Conservation (phyloP, 805 yeast species). For the Kodamaea sagamina region DNA sequence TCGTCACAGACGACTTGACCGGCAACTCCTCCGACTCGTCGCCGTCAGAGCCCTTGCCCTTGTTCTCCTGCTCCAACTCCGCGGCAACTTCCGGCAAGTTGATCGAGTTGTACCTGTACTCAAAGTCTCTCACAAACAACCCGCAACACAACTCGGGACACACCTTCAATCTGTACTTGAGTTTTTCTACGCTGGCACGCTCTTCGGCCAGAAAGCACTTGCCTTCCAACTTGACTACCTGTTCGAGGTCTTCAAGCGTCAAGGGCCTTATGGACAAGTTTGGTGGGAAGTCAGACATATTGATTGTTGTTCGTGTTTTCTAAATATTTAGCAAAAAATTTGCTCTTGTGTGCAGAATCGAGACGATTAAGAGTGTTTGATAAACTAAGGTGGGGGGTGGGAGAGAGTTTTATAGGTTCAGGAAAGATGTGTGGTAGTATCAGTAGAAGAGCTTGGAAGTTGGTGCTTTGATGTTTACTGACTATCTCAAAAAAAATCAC, state of each 20-base stretch:
- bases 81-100: slow-evolving; percentile 45
- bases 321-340: too few species aligned
- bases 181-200: slow-evolving; percentile 63
- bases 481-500: too few species aligned
- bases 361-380: neutral
- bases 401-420: neutral
- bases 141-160: slow-evolving; percentile 95
- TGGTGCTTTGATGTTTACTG: too few species aligned
- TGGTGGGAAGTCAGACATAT: slow-evolving; percentile 49
- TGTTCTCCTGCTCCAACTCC: slow-evolving; percentile 29
- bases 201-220: slow-evolving; percentile 71
- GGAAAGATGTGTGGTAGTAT: too few species aligned
- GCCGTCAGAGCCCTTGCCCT: slow-evolving; percentile 12
- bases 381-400: neutral
- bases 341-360: too few species aligned
- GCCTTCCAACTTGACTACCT: slow-evolving; percentile 61
- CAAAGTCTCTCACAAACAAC: slow-evolving; percentile 73
- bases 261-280: slow-evolving; percentile 65
- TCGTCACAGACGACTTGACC: slow-evolving; percentile 48
- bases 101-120: slow-evolving; percentile 42
- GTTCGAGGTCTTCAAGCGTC: slow-evolving; percentile 68
- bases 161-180: slow-evolving; percentile 64
- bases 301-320: neutral
- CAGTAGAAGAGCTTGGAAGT: too few species aligned
- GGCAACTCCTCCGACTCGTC: slow-evolving; percentile 45